Evolutionary conservation across 1,284 basidiomycete species (phyloP).

Genomic region (Hemileia vastatrix): DNA sequence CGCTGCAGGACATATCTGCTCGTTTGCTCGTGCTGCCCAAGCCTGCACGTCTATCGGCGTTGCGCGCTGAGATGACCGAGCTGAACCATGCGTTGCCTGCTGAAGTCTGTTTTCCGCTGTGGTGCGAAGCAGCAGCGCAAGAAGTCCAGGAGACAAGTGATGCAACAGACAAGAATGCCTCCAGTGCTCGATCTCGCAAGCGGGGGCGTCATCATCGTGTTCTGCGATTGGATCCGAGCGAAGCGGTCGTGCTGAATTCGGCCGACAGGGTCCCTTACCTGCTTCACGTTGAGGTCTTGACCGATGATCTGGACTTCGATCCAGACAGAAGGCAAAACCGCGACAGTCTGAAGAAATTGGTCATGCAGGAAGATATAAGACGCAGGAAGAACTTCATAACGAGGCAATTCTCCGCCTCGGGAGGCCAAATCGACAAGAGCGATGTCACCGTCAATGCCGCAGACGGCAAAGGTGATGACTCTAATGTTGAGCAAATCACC

Average conservation of each 20-base stretch:
- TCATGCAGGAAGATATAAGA: slow-evolving; percentile 63
- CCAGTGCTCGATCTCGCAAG: slow-evolving; percentile 41
- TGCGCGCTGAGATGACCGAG: slow-evolving; percentile 86
- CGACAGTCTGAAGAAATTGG: slow-evolving; percentile 72
- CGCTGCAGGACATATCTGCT: slow-evolving; percentile 85
- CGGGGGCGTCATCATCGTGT: slow-evolving; percentile 92
- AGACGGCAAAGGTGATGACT: slow-evolving; percentile 3
- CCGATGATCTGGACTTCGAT: slow-evolving; percentile 87
- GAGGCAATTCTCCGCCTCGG: slow-evolving; percentile 6
- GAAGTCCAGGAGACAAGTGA: slow-evolving; percentile 42
- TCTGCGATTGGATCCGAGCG: slow-evolving; percentile 93
- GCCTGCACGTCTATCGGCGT: slow-evolving; percentile 82
- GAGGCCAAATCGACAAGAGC: slow-evolving; percentile 12
- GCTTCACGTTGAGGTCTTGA: slow-evolving; percentile 80
- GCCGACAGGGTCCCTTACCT: slow-evolving; percentile 91
- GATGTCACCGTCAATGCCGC: not conserved
- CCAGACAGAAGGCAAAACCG: slow-evolving; percentile 71
- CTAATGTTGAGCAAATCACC: not conserved
- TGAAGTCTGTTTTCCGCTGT: no score
- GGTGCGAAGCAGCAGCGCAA: slow-evolving; percentile 51
- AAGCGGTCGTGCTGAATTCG: slow-evolving; percentile 95
- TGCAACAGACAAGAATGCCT: slow-evolving; percentile 43
- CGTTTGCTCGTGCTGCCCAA: slow-evolving; percentile 82
- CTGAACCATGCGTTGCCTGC: slow-evolving; percentile 93
- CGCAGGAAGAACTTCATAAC: slow-evolving; percentile 44